Evolutionary conservation across 2,329 filamentous ascomycete species (phyloP).

Genomic region (Zasmidium cellare): DNA sequence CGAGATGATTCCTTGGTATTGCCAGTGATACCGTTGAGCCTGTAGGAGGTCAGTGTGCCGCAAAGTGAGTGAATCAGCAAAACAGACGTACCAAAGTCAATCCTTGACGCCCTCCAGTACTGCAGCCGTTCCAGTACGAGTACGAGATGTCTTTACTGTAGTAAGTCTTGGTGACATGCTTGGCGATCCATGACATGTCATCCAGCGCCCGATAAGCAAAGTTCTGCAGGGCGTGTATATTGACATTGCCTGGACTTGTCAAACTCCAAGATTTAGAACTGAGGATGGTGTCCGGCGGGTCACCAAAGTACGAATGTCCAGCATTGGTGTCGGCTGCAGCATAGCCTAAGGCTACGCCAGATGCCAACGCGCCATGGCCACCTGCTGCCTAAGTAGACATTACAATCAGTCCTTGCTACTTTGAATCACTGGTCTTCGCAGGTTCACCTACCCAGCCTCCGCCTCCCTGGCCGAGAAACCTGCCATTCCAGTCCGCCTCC

Average conservation of each 20-base stretch:
- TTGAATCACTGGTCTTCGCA: not conserved
- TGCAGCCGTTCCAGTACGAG: constrained; percentile 43
- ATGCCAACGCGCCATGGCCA: not conserved
- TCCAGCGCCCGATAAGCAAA: constrained; percentile 36
- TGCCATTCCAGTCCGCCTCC: constrained; percentile 31
- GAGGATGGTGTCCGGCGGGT: constrained; percentile 12
- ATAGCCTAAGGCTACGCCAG: constrained; percentile 26
- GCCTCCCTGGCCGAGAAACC: constrained; percentile 43
- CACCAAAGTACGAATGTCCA: constrained; percentile 18
- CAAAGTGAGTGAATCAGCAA: not conserved
- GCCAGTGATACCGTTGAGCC: constrained; percentile 38
- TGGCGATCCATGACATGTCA: constrained; percentile 38
- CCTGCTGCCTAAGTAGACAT: constrained; percentile 9
- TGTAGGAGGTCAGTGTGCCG: not conserved
- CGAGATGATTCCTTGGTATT: constrained; percentile 44
- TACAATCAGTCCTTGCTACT: no score
- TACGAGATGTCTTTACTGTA: constrained; percentile 36
- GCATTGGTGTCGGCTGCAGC: constrained; percentile 30
- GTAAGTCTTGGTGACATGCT: constrained; percentile 29
- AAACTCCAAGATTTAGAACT: constrained; percentile 27
- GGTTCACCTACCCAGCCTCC: constrained; percentile 31
- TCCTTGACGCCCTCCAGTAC: constrained; percentile 41
- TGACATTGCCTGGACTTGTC: constrained; percentile 34
- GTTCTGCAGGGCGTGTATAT: constrained; percentile 35
- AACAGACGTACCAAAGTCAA: constrained; percentile 25